Conservation (phyloP, 2,329 filamentous ascomycete species). For the Fusarium sterilihyphosum region DNA sequence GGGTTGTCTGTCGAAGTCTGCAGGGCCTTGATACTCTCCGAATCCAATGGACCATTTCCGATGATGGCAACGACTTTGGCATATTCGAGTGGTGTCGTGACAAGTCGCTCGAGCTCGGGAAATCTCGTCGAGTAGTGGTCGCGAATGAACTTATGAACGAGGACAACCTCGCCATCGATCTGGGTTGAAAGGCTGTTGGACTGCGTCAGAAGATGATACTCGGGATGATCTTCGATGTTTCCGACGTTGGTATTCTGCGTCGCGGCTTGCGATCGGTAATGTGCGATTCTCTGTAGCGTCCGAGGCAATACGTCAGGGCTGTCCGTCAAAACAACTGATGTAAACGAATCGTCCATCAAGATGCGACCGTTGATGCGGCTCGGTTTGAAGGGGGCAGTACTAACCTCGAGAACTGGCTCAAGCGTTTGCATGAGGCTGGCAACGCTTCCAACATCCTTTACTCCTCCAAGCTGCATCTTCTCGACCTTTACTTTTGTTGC, state of each 20-base stretch:
- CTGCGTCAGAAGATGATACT: constrained; percentile 88
- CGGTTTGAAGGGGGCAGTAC: constrained; percentile 50
- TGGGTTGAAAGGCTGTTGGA: constrained; percentile 90
- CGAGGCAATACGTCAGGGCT: constrained; percentile 73
- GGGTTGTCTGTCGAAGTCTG: constrained; percentile 82
- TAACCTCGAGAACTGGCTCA: constrained; percentile 83
- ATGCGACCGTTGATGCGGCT: constrained; percentile 32
- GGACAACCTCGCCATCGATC: constrained; percentile 90
- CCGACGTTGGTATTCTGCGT: constrained; percentile 74
- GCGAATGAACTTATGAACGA: constrained; percentile 95
- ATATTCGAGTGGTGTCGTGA: constrained; percentile 93
- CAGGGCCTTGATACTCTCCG: constrained; percentile 80
- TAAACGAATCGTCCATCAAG: constrained; percentile 63
- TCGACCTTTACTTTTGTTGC: constrained; percentile 82
- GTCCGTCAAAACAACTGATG: constrained; percentile 64
- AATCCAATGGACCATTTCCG: constrained; percentile 88
- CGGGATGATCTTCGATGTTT: constrained; percentile 90
- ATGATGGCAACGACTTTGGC: constrained; percentile 94
- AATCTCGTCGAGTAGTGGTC: constrained; percentile 96
- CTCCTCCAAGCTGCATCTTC: constrained; percentile 78
- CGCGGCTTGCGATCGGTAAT: constrained; percentile 76
- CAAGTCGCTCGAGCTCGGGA: constrained; percentile 88
- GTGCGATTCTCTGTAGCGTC: constrained; percentile 77
- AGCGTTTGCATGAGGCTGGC: constrained; percentile 83
- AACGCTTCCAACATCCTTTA: constrained; percentile 83